Evolutionary conservation across 768 basidiomycete genomes (phyloP).

Genomic region (Trametopsis cervina): DNA sequence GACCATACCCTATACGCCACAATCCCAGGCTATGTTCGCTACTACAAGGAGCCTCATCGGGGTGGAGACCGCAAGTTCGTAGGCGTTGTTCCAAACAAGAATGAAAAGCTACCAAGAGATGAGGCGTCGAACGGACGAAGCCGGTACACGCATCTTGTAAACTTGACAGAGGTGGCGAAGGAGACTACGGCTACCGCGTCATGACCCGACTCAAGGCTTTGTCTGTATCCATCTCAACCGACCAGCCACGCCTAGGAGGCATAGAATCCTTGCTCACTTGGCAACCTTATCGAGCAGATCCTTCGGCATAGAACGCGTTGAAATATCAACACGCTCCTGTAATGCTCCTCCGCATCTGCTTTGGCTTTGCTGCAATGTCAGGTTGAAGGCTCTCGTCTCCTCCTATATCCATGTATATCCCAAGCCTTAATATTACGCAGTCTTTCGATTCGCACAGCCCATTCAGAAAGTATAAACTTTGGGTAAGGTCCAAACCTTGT

Average conservation of each 20-base stretch:
- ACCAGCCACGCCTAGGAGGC: too few species aligned
- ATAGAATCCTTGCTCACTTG: not conserved
- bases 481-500: too few species aligned
- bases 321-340: too few species aligned
- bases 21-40: slow-evolving; percentile 88
- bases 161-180: slow-evolving; percentile 38
- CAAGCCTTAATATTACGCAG: too few species aligned
- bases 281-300: not conserved
- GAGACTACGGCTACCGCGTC: slow-evolving; percentile 11
- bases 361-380: too few species aligned
- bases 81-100: slow-evolving; percentile 76
- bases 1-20: slow-evolving; percentile 94
- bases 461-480: too few species aligned
- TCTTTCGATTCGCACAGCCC: too few species aligned
- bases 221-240: too few species aligned
- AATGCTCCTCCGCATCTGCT: too few species aligned
- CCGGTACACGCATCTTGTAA: slow-evolving; percentile 74
- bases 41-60: slow-evolving; percentile 80
- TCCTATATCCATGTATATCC: too few species aligned
- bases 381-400: too few species aligned
- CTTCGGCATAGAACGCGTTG: too few species aligned
- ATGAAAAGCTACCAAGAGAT: slow-evolving; percentile 84
- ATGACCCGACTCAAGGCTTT: slow-evolving; percentile 1
- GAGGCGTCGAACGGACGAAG: slow-evolving; percentile 69
- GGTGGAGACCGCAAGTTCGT: slow-evolving; percentile 71